Percentiles rank a stretch among this genome's conserved stretches.
Conservation (phyloP, 495 filamentous ascomycete species). For the Aspergillus olivimuriae region DNA sequence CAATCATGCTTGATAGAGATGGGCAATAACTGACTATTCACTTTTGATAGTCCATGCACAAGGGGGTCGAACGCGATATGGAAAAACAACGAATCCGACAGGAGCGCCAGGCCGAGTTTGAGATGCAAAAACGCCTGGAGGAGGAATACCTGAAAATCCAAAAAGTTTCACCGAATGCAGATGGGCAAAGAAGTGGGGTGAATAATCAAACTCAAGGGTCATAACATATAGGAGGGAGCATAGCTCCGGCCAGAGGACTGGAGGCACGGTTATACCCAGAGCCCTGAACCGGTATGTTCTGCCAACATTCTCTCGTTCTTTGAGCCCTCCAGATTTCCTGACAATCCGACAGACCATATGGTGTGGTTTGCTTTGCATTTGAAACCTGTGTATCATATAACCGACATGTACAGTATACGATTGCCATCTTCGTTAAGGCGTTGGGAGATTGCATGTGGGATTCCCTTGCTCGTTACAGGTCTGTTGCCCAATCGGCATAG, state of each 20-base stretch:
- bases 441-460: constrained; percentile 5
- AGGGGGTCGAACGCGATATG: constrained; percentile 88
- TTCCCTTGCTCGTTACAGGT: too few relatives aligned
- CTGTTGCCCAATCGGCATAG: too few relatives aligned
- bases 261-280: too few relatives aligned
- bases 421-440: neutral
- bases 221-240: neutral
- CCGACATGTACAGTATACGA: constrained; percentile 15
- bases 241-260: too few relatives aligned
- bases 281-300: too few relatives aligned
- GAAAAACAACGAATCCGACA: constrained; percentile 86
- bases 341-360: too few relatives aligned
- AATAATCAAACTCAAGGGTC: constrained; percentile 17
- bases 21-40: neutral
- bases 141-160: constrained; percentile 88
- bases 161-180: constrained; percentile 43
- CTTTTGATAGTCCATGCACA: constrained; percentile 63
- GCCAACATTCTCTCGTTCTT: neutral
- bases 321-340: neutral
- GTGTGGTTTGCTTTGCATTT: neutral
- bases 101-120: constrained; percentile 87
- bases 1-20: constrained; percentile 3
- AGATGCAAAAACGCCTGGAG: constrained; percentile 79
- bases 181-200: constrained; percentile 13
- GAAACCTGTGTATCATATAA: constrained; percentile 12